Conservation (phyloP, 2,329 filamentous ascomycete species). For the Mollisiaceae sp. region DNA sequence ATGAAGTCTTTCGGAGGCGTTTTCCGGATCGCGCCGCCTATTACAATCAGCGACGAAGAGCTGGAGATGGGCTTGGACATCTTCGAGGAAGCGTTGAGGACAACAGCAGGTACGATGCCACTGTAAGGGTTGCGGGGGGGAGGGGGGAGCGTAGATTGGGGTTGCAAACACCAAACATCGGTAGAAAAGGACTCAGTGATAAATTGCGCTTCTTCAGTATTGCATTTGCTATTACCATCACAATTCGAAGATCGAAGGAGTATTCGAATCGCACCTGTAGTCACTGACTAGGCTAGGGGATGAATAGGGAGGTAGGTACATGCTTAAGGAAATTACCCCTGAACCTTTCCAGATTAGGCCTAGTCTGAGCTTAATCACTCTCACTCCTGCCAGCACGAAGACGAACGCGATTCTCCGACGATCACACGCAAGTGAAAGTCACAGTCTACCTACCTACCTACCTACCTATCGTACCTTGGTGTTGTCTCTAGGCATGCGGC, state of each 20-base stretch:
- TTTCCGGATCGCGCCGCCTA: conserved; percentile 64
- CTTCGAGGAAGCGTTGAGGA: conserved; percentile 59
- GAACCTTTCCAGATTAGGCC: neutral
- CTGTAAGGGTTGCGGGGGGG: neutral
- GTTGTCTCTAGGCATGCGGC: too few relatives aligned
- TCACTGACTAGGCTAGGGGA: too few relatives aligned
- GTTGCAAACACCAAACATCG: too few relatives aligned
- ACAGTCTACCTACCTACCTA: neutral
- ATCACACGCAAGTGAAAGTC: neutral
- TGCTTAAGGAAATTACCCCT: too few relatives aligned
- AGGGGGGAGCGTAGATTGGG: neutral
- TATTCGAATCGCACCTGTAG: neutral
- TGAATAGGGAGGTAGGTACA: too few relatives aligned
- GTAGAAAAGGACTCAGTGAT: too few relatives aligned
- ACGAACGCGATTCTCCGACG: neutral
- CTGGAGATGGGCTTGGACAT: conserved; percentile 57
- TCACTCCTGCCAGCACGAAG: too few relatives aligned
- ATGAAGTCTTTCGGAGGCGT: conserved; percentile 60
- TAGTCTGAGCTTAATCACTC: too few relatives aligned
- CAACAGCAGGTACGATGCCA: conserved; percentile 20
- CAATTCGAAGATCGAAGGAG: neutral
- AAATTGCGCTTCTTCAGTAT: too few relatives aligned
- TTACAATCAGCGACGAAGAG: conserved; percentile 58
- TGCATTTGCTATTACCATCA: too few relatives aligned
- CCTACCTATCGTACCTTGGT: too few relatives aligned